These are phyloP conservation scores for Melastoma candidum DNA, from an alignment of 441 rosid species.

Conservation along the genomic window DNA sequence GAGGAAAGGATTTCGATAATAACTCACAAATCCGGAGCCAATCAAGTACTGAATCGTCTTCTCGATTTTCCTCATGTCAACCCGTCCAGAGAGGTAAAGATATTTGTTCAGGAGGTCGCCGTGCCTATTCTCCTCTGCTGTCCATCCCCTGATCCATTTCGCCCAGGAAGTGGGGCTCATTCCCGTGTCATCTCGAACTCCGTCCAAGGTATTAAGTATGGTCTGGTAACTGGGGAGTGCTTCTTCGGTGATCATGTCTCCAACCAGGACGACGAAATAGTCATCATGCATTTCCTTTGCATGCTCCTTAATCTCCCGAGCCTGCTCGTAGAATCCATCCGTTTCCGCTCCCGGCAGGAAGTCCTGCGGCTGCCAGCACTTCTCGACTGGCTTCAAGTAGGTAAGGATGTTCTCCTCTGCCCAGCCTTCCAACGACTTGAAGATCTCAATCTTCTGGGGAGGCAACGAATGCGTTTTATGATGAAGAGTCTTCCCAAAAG, in stretches of 20 bases:
- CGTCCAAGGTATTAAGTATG: constrained; percentile 11
- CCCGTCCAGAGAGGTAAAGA: constrained; percentile 14
- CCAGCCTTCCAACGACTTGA: constrained; percentile 12
- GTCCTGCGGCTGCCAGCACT: constrained; percentile 13
- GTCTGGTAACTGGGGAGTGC: constrained; percentile 13
- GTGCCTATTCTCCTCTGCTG: constrained; percentile 15
- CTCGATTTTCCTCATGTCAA: constrained; percentile 10
- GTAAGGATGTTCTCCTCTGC: constrained; percentile 3
- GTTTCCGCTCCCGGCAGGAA: constrained; percentile 5
- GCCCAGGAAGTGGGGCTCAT: constrained; percentile 11
- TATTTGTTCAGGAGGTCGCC: constrained; percentile 9
- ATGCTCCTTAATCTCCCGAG: constrained; percentile 4
- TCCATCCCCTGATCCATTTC: constrained; percentile 10
- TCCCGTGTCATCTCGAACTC: constrained; percentile 13
- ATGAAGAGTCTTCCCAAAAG: background rate
- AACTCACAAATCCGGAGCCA: constrained; percentile 10
- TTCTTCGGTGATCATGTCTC: constrained; percentile 16
- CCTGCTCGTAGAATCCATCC: constrained; percentile 13
- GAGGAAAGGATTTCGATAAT: no score
- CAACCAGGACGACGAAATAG: constrained; percentile 11
- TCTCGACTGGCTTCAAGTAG: constrained; percentile 8
- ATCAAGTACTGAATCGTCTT: constrained; percentile 11
- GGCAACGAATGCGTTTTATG: constrained; percentile 14
- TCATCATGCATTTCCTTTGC: constrained; percentile 11
- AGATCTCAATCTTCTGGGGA: constrained; percentile 10